phyloP scores from a whole-genome alignment of 1,139 yeast genomes.

The Candida sp. region DNA sequence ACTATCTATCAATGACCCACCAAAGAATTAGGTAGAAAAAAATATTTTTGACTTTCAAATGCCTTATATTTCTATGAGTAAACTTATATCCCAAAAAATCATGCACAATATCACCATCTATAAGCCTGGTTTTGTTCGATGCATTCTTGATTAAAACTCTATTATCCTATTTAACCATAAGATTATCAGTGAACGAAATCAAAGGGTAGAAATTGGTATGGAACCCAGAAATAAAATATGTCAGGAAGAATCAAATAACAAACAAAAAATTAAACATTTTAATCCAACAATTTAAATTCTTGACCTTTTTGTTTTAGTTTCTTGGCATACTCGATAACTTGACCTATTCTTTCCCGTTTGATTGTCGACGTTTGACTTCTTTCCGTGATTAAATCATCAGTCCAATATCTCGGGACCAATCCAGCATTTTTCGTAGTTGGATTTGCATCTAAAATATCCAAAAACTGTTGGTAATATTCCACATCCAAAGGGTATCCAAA shows the following conservation, averaged over 20 bases:
- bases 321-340: slow-evolving; percentile 16
- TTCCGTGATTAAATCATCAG: slow-evolving; percentile 12
- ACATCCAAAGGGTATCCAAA: slow-evolving; percentile 27
- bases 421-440: slow-evolving; percentile 16
- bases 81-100: too few species aligned
- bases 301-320: slow-evolving; percentile 16
- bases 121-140: not conserved
- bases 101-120: not conserved
- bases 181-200: too few species aligned
- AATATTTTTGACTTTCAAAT: too few species aligned
- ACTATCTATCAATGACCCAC: too few species aligned
- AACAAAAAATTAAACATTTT: not conserved
- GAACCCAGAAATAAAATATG: too few species aligned
- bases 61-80: too few species aligned
- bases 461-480: slow-evolving; percentile 24
- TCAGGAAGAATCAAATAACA: too few species aligned
- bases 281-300: slow-evolving; percentile 6
- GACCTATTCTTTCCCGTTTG: slow-evolving; percentile 18
- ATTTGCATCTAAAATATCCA: slow-evolving; percentile 14
- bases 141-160: not conserved
- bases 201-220: too few species aligned
- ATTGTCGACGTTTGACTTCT: slow-evolving; percentile 14
- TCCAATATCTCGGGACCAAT: slow-evolving; percentile 24
- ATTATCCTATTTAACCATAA: too few species aligned
- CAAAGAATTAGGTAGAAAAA: too few species aligned